A percentile compares a stretch with the other conserved stretches of the same genome.
These are phyloP conservation scores for Cytospora leucostoma DNA, from an alignment of 2,329 filamentous ascomycete genomes.

Conservation along the genomic window DNA sequence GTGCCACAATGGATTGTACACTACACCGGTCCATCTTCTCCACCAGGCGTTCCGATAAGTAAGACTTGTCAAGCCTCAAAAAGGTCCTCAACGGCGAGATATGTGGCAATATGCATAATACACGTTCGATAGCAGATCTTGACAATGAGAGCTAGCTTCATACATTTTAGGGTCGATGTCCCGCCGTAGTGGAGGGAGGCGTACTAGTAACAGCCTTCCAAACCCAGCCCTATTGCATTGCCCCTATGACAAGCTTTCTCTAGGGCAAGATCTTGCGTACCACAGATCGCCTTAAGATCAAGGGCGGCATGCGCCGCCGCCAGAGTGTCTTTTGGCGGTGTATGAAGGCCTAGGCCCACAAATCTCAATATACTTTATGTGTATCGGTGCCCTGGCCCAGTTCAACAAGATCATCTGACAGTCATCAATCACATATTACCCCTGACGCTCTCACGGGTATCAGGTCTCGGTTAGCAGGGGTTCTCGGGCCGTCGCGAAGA, in stretches of 20 bases:
- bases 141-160: neutral
- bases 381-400: neutral
- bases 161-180: neutral
- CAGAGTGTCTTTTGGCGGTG: neutral
- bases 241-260: neutral
- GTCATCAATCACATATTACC: neutral
- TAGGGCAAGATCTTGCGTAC: neutral
- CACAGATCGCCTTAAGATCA: neutral
- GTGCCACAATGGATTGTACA: neutral
- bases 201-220: neutral
- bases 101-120: neutral
- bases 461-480: neutral
- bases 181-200: neutral
- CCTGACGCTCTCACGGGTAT: neutral
- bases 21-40: neutral
- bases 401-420: neutral
- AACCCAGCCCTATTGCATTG: neutral
- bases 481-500: neutral
- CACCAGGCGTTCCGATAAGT: neutral
- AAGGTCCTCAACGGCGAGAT: neutral
- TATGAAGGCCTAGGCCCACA: neutral
- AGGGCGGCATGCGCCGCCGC: neutral
- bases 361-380: neutral
- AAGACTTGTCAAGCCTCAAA: neutral
- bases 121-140: neutral